Base-by-base conservation (phyloP, 2,329 filamentous ascomycete species). In the Botrytis fragariae region DNA sequence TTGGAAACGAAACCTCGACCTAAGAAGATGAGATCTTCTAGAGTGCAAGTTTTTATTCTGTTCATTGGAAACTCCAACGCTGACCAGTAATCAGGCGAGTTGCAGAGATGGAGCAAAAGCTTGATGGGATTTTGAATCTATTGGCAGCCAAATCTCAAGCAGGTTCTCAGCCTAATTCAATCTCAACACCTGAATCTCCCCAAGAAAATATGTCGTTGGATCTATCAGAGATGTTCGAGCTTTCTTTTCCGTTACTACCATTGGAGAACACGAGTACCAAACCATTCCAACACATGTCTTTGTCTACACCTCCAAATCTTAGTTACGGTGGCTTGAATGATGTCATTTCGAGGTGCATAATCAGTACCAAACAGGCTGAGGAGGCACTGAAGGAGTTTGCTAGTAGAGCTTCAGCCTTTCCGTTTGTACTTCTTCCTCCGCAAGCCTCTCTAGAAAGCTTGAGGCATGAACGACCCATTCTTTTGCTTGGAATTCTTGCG, bases 401-500 rank as follows among this genome's bases (percentile, higher is more conserved):
- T 22, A 57, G 72, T 8, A 74, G 70, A 51, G 71, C 74, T 57
- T 37, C 45, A 16, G 42, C 59, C 7, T 79, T 79, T 45, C 79
- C 78, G 9, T 79, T 79, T 69, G 73, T 80, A 1, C 35, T 76
- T 32, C 29, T 79, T 72, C 78, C 73, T 78, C 81, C 44, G 78
- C 81, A 73, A 79, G 82, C 85, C 84, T 69, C 87, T 85, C 0
- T 86, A 82, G 74, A 81, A 86, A n/a, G 76, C 81, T 6, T 80
- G 86, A 10, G 79, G 78, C 0, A 81, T 80, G 0, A 83, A 83
- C 82, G 83, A 39, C 88, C 88, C 0, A 88, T 89, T 76, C 80
- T 89, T 29, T 78, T 90, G 51, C 79, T 90, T 20, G 85, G 87
- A 3, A 85, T 89, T 29, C 80, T 90, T 1, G 84, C 87, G 2